These are phyloP conservation scores for Lobulomyces angularis DNA, from an alignment of 192 early-diverging fungal species.

Conservation along the genomic window DNA sequence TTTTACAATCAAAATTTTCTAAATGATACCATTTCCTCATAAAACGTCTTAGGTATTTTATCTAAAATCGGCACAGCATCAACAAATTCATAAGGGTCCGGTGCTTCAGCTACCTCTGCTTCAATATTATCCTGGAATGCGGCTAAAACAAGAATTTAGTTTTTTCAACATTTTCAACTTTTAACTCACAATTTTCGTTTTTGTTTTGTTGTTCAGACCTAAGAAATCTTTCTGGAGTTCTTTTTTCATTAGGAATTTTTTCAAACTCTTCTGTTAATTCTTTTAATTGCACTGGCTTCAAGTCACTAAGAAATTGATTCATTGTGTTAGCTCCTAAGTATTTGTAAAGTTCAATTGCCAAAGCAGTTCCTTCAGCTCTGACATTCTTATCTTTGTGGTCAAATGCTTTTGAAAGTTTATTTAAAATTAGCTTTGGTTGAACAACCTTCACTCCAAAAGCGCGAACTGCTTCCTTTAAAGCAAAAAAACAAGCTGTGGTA, in stretches of 20 bases:
- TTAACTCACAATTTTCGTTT: slow-evolving; percentile 22
- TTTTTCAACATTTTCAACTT: slow-evolving; percentile 14
- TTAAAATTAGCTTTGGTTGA: slow-evolving; percentile 72
- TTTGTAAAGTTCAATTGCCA: slow-evolving; percentile 80
- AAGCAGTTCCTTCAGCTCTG: slow-evolving; percentile 57
- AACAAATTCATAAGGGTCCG: slow-evolving; percentile 55
- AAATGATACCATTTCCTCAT: slow-evolving; percentile 45
- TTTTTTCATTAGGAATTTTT: slow-evolving; percentile 43
- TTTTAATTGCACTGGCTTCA: slow-evolving; percentile 91
- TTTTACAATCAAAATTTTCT: not conserved
- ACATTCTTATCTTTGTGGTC: slow-evolving; percentile 88
- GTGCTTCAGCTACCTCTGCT: slow-evolving; percentile 32
- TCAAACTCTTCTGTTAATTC: slow-evolving; percentile 81
- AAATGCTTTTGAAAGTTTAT: slow-evolving; percentile 78
- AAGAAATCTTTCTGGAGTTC: slow-evolving; percentile 56
- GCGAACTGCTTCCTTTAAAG: slow-evolving; percentile 12
- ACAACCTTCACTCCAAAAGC: slow-evolving; percentile 72
- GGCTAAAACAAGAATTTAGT: too few relatives aligned
- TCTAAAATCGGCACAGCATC: slow-evolving; percentile 85
- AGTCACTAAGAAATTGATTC: slow-evolving; percentile 58
- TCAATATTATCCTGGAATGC: slow-evolving; percentile 27
- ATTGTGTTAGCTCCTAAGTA: slow-evolving; percentile 80
- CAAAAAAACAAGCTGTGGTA: slow-evolving; percentile 55
- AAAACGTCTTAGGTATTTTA: slow-evolving; percentile 74
- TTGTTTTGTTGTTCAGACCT: slow-evolving; percentile 66